phyloP scores from a whole-genome alignment of 768 basidiomycete species.

The Lyophyllum semitale region DNA sequence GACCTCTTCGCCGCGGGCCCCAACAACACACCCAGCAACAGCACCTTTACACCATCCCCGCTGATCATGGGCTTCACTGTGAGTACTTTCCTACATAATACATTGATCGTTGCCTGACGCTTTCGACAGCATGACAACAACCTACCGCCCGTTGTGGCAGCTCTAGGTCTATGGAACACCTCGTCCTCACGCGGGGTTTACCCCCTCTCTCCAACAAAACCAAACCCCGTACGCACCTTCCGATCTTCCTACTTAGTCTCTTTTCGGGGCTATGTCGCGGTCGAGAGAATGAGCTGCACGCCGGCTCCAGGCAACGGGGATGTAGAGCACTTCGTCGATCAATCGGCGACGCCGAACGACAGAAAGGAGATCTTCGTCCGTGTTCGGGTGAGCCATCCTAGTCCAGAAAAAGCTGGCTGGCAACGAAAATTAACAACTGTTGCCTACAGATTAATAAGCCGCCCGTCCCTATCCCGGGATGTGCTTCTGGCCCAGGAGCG shows the following conservation, averaged over 20 bases:
- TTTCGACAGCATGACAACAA: constrained; percentile 43
- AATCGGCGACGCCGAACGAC: constrained; percentile 6
- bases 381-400: constrained; percentile 28
- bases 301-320: not conserved
- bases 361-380: constrained; percentile 30
- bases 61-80: constrained; percentile 47
- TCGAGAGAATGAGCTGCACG: constrained; percentile 41
- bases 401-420: not conserved
- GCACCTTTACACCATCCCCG: constrained; percentile 35
- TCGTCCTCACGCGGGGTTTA: constrained; percentile 30
- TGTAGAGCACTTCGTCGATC: constrained; percentile 19
- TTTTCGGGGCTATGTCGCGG: constrained; percentile 42
- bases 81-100: not conserved
- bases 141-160: constrained; percentile 41
- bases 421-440: not conserved
- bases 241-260: constrained; percentile 39
- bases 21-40: constrained; percentile 21
- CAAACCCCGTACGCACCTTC: constrained; percentile 33
- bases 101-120: not conserved
- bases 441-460: constrained; percentile 34
- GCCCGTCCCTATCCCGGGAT: constrained; percentile 41
- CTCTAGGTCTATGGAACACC: constrained; percentile 45
- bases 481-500: constrained; percentile 38
- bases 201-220: constrained; percentile 34
- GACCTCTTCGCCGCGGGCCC: constrained; percentile 37